These are phyloP conservation scores for Asterophora lycoperdoides DNA, from an alignment of 768 basidiomycete genomes.

Conservation along the genomic window DNA sequence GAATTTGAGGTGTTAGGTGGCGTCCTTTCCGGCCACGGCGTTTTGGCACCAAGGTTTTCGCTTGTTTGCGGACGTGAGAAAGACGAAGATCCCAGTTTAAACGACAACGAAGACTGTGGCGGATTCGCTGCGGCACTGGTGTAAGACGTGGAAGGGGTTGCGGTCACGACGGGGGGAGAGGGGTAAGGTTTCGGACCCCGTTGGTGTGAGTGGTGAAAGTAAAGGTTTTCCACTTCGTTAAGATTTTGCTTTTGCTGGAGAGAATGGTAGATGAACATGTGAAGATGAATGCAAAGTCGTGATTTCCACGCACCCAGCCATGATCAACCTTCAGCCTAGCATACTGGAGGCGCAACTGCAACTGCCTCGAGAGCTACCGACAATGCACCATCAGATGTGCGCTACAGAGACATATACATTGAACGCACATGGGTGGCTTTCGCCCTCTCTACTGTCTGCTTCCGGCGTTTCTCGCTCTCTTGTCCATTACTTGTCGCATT, in stretches of 20 bases:
- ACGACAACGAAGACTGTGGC: slow-evolving; percentile 24
- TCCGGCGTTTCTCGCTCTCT: slow-evolving; percentile 42
- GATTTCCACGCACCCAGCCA: slow-evolving; percentile 58
- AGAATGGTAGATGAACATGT: not conserved
- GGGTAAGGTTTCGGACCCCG: slow-evolving; percentile 33
- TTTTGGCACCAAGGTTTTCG: slow-evolving; percentile 1
- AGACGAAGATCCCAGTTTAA: slow-evolving; percentile 17
- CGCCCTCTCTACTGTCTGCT: slow-evolving; percentile 50
- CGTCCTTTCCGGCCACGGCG: not conserved
- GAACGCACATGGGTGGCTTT: slow-evolving; percentile 53
- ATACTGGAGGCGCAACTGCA: slow-evolving; percentile 72
- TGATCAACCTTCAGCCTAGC: slow-evolving; percentile 76
- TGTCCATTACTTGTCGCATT: slow-evolving; percentile 20
- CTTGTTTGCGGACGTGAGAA: slow-evolving; percentile 8
- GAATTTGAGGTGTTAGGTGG: slow-evolving; percentile 1
- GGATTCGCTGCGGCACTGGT: slow-evolving; percentile 7
- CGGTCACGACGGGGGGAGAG: slow-evolving; percentile 20
- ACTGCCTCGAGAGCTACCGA: slow-evolving; percentile 60
- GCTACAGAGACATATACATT: not conserved
- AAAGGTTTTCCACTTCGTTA: slow-evolving; percentile 80
- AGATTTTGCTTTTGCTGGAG: slow-evolving; percentile 69
- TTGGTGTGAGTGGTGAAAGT: slow-evolving; percentile 68
- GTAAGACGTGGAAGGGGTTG: slow-evolving; percentile 16
- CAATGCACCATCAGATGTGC: not conserved
- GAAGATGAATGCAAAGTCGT: not conserved